These are phyloP conservation scores for Quercus parvula DNA, from an alignment of 306 rosid genomes.

Conservation along the genomic window DNA sequence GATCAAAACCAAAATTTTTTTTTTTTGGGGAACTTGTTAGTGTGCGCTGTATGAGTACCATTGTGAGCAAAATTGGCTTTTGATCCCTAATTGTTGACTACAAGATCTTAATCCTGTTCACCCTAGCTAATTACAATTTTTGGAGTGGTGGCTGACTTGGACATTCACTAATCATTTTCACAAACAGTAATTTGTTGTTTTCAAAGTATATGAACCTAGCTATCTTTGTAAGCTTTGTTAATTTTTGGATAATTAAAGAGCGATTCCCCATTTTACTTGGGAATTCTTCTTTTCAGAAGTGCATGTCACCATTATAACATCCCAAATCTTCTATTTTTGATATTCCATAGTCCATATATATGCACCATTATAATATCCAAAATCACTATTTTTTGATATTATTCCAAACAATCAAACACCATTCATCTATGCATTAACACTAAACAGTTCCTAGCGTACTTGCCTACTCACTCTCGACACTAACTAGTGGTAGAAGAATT, in stretches of 20 bases:
- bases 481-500: constrained; percentile 22
- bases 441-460: background rate
- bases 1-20: no score
- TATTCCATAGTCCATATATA: no score
- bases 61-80: background rate
- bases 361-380: no score
- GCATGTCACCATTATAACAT: background rate
- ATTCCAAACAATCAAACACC: background rate
- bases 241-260: background rate
- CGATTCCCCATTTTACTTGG: background rate
- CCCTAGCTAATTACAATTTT: background rate
- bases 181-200: background rate
- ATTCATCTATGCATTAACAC: background rate
- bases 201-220: background rate
- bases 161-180: background rate
- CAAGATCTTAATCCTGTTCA: background rate
- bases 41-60: background rate
- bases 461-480: constrained; percentile 7
- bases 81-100: no score
- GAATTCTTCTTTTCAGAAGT: background rate
- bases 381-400: no score
- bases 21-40: background rate
- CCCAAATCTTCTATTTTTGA: background rate
- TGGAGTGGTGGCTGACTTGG: background rate
- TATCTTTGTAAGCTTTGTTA: background rate